Percentiles rank a stretch among this genome's conserved stretches.
phyloP scores from a whole-genome alignment of 495 filamentous ascomycete genomes.

The Aspergillus sclerotiicarbonarius region DNA sequence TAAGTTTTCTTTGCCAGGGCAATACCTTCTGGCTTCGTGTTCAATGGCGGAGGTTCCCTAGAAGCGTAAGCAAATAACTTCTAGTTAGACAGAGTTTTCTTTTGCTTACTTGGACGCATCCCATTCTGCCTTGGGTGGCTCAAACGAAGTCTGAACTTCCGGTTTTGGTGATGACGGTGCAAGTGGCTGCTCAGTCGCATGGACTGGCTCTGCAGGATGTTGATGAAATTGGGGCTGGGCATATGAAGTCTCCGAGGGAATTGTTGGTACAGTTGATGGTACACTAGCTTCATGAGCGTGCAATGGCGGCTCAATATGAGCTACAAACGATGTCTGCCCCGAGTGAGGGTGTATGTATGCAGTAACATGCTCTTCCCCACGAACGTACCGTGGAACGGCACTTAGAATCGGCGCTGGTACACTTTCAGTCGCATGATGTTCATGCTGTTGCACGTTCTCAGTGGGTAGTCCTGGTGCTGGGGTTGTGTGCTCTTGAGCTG shows the following conservation, averaged over 20 bases:
- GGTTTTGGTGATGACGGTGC: constrained; percentile 42
- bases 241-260: constrained; percentile 4
- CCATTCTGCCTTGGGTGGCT: constrained; percentile 61
- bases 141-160: constrained; percentile 31
- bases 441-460: background rate
- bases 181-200: constrained; percentile 20
- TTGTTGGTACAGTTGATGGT: constrained; percentile 8
- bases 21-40: constrained; percentile 73
- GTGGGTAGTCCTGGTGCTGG: background rate
- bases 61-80: constrained; percentile 22
- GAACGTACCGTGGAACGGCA: constrained; percentile 46
- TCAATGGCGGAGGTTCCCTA: constrained; percentile 70
- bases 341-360: constrained; percentile 30
- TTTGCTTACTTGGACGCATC: constrained; percentile 61
- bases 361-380: constrained; percentile 42
- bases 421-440: constrained; percentile 6
- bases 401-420: constrained; percentile 29
- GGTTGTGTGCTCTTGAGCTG: background rate
- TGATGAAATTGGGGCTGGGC: constrained; percentile 20
- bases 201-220: constrained; percentile 37
- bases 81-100: background rate
- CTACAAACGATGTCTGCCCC: constrained; percentile 9
- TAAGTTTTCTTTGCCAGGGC: constrained; percentile 73
- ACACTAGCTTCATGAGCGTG: constrained; percentile 3
- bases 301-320: constrained; percentile 14